phyloP scores from a whole-genome alignment of 495 filamentous ascomycete species.

The Geoglossum glabrum region DNA sequence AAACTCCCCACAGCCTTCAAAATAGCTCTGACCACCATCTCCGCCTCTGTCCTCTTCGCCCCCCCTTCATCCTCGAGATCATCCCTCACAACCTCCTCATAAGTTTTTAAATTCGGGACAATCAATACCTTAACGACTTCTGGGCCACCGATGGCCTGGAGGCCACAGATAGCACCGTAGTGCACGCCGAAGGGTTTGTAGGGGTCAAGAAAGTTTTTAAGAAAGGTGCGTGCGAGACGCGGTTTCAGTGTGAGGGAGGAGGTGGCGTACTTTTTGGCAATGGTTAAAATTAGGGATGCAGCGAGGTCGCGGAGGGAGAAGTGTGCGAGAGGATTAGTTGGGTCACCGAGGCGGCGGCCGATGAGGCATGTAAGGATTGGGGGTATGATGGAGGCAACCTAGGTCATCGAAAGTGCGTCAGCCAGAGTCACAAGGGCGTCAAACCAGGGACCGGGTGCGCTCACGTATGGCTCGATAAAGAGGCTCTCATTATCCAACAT shows the following conservation, averaged over 20 bases:
- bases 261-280: conserved; percentile 54
- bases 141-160: conserved; percentile 51
- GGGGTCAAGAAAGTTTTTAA: conserved; percentile 78
- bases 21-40: conserved; percentile 1
- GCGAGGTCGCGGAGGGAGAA: conserved; percentile 70
- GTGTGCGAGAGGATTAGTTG: conserved; percentile 27
- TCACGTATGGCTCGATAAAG: conserved; percentile 74
- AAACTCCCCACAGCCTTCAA: not conserved
- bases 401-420: conserved; percentile 5
- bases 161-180: conserved; percentile 67
- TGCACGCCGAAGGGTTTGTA: conserved; percentile 57
- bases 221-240: conserved; percentile 71
- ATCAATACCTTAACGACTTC: conserved; percentile 66
- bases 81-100: conserved; percentile 50
- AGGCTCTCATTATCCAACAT: conserved; percentile 65
- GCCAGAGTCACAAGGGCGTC: not conserved
- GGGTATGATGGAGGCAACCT: conserved; percentile 60
- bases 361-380: conserved; percentile 81
- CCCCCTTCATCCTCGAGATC: conserved; percentile 22
- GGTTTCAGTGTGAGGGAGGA: conserved; percentile 61
- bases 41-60: not conserved
- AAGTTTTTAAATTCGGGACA: conserved; percentile 58
- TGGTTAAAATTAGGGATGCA: conserved; percentile 51
- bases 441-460: conserved; percentile 6
- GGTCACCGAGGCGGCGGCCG: conserved; percentile 56